Conservation (phyloP, 1,284 basidiomycete species). For the Stygiomarasmius scandens region DNA sequence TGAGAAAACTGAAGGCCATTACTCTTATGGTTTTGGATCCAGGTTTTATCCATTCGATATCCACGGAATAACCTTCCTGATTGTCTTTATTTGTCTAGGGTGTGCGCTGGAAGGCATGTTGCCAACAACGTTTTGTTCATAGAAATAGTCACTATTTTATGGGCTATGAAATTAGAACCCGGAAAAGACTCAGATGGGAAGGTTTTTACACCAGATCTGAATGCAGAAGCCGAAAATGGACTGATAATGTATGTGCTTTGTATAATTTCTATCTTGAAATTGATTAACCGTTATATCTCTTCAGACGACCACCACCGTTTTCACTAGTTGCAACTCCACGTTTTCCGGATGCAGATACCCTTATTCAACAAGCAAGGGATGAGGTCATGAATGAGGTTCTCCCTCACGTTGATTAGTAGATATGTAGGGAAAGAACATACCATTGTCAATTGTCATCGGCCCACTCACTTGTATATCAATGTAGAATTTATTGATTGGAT, state of each 20-base stretch:
- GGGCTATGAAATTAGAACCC: conserved; percentile 6
- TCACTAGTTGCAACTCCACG: not conserved
- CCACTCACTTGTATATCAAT: no score
- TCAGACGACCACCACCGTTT: conserved; percentile 3
- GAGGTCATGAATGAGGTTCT: no score
- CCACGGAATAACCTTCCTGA: no score
- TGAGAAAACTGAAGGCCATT: conserved; percentile 21
- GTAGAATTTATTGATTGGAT: no score
- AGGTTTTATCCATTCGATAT: no score
- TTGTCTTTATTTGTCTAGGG: conserved; percentile 14
- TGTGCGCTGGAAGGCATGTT: conserved; percentile 20
- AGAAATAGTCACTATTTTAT: conserved; percentile 20
- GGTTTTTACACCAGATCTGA: not conserved
- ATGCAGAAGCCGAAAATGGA: not conserved
- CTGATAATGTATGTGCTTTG: not conserved
- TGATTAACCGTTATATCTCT: no score
- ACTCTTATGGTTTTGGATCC: conserved; percentile 20
- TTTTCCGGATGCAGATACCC: not conserved
- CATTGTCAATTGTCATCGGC: no score
- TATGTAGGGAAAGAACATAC: no score
- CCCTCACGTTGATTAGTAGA: no score
- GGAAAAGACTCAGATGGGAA: conserved; percentile 4
- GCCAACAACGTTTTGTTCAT: conserved; percentile 19
- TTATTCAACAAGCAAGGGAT: not conserved
- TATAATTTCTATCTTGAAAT: not conserved